Evolutionary conservation across 768 basidiomycete genomes (phyloP), one percentile per base, ranked within the genome.

Genomic region (Dentipellis sp.): DNA sequence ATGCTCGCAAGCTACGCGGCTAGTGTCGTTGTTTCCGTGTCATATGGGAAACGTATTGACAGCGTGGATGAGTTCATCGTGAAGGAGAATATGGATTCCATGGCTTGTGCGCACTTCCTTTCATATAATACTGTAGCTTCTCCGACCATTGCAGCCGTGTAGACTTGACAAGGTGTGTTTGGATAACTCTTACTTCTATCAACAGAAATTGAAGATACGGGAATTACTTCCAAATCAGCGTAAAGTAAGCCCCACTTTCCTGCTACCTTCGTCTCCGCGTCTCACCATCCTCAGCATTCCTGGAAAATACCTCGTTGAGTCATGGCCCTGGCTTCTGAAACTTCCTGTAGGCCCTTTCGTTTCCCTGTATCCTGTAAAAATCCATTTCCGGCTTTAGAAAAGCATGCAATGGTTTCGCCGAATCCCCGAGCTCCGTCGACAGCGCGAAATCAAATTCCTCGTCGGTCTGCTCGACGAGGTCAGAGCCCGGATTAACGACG

Each of bases 241-340:
- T 29, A 29, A 29, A 29, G 29, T 29, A 29, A 29, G 29, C 29
- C 29, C 6, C 6, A 29, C 6, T 29, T 29, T 29, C 29, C 29
- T n/a, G n/a, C n/a, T n/a, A n/a, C 29, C 29, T 3, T 29, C 29
- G 29, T 29, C 29, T 3, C 29, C 3, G 29, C 3, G 1, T 10
- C 47, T 40, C n/a, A 40, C 11, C 10, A 37, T 11, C 10, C 1
- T 12, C 19, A 78, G 76, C 51, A 75, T 78, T 56, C 76, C 75
- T 2, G 75, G 76, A 29, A 78, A 76, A 62, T 77, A 75, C 52
- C 56, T 78, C 3, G 76, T 78, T 11, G 76, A 78, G 62, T 73
- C 74, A 1, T 71, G 74, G 71, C 76, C 76, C 0, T 76, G 75
- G 71, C 68, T 78, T 2, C 64, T 77, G 4, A 73, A 72, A 53